Base-by-base conservation (phyloP, 1,139 yeast species). In the Arxiozyma heterogenica region DNA sequence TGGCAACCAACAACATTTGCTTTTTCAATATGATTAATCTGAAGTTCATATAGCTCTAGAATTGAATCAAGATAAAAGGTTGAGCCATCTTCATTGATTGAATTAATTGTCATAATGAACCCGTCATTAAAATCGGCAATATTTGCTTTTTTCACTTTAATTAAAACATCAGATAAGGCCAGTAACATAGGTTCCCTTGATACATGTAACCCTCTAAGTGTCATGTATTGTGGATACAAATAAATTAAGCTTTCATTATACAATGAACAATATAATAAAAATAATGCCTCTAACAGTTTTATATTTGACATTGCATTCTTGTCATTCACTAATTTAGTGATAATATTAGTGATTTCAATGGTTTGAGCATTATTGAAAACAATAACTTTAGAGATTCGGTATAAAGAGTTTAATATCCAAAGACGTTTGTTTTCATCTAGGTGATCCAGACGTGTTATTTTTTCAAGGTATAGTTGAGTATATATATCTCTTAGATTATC, bases 141-240 rank as follows among this genome's bases (percentile, higher is more conserved):
- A 5, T 63, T 64, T 11, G 41, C 8, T 1, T 39, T 6, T 5
- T 63, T 34, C 21, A 46, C 44, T 21, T 47, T 53, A 1, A 46
- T 51, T 0, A 65, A 43, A 0, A 56, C 57, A 18, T 49, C 41
- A 12, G 57, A 56, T 4, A 64, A 34, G 9, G 63, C 64, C 9
- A 58, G 53, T 43, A 55, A 43, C 30, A 66, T 22, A 30, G 21
- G 41, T 2, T 52, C 55, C 0, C 57, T 49, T 0, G 54, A 39
- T 2, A 61, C 51, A 11, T 65, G 66, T 5, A 47, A 22, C 6
- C 57, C 57, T 56, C 73, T 63, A 6, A 71, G 53, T 1, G 66
- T 64, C 48, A 71, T 54, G 51, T 70, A 73, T 30, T 72, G 65
- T 1, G 73, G 67, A 53, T 65, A 64, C n/a, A 70, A 52, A 56